phyloP scores from a whole-genome alignment of 495 filamentous ascomycete species.

The Xylaria curta region DNA sequence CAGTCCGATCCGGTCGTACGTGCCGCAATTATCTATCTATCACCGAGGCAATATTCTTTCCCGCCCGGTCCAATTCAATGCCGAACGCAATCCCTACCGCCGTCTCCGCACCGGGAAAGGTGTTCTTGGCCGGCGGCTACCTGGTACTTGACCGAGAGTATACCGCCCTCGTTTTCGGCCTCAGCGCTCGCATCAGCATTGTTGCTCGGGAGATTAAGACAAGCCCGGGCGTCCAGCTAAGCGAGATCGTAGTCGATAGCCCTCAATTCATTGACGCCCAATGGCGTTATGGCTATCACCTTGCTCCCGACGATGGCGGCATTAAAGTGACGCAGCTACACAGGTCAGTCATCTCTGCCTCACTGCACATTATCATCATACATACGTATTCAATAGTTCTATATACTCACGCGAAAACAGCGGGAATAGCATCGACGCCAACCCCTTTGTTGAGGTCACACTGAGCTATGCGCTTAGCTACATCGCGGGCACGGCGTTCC shows the following conservation, averaged over 20 bases:
- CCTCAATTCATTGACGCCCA: slow-evolving; percentile 87
- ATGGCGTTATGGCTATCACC: slow-evolving; percentile 83
- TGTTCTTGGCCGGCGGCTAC: slow-evolving; percentile 92
- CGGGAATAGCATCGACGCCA: slow-evolving; percentile 51
- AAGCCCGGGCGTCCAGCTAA: slow-evolving; percentile 61
- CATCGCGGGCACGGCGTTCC: slow-evolving; percentile 61
- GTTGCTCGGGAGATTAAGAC: slow-evolving; percentile 70
- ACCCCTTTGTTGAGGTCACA: slow-evolving; percentile 90
- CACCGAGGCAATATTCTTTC: not conserved
- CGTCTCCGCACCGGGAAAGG: slow-evolving; percentile 94
- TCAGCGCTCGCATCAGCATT: slow-evolving; percentile 91
- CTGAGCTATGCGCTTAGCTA: slow-evolving; percentile 89
- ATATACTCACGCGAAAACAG: slow-evolving; percentile 29
- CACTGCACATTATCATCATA: not conserved
- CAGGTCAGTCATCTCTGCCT: slow-evolving; percentile 59
- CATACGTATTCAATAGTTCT: slow-evolving; percentile 14
- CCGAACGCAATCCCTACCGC: slow-evolving; percentile 49
- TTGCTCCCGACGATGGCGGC: slow-evolving; percentile 72
- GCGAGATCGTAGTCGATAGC: slow-evolving; percentile 81
- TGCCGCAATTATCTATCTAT: not conserved
- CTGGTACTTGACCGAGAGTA: slow-evolving; percentile 89
- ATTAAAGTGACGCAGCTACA: slow-evolving; percentile 78
- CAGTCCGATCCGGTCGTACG: slow-evolving; percentile 7
- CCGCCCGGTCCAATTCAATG: slow-evolving; percentile 28
- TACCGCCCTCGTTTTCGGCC: slow-evolving; percentile 89